Base-by-base conservation (phyloP, 352 stramenopile species). In the Globisporangium takayamanum region DNA sequence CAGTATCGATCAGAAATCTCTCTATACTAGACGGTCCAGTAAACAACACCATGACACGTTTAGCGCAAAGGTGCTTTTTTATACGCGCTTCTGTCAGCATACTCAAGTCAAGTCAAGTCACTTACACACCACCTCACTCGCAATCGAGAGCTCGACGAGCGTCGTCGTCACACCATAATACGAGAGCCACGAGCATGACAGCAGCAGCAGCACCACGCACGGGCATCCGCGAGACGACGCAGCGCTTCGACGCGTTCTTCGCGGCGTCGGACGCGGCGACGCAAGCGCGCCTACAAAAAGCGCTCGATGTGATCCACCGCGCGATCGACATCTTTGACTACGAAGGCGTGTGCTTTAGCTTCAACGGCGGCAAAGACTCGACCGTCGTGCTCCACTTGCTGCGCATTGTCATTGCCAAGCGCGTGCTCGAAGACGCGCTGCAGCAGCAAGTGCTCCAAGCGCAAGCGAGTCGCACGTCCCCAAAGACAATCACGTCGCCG, bases 361-460 rank as follows among this genome's bases (percentile, higher is more conserved):
- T 97, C 67, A 97, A 97, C 60, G 91, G 91, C 26, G 91, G 89
- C 55, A 97, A 97, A 62, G 91, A 97, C 68, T 95, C 87, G 50
- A 97, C 88, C 1, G 87, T 96, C 44, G 80, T 97, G 55, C 72
- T 97, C 37, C 89, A 97, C 60, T 64, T 97, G 63, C 75, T 97
- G 60, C 85, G 90, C 18, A 80, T 91, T 57, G 88, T 84, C 2
- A 47, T 93, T 18, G 80, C 80, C n/a, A 89, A 91, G 64, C 44
- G 44, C 44, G 44, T 28, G 44, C 44, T 49, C 44, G 44, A 49
- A 49, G 44, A 22, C n/a, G 44, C 44, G n/a, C 50, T 26, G 25
- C 33, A 42, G 50, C 33, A 54, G 26, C 50, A 54, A 11, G 5
- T 54, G 0, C 15, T 33, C 3, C 3, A 54, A 3, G 50, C 78